Evolutionary conservation across 192 early-diverging fungal species (phyloP).

Genomic region (Coemansia sp.): DNA sequence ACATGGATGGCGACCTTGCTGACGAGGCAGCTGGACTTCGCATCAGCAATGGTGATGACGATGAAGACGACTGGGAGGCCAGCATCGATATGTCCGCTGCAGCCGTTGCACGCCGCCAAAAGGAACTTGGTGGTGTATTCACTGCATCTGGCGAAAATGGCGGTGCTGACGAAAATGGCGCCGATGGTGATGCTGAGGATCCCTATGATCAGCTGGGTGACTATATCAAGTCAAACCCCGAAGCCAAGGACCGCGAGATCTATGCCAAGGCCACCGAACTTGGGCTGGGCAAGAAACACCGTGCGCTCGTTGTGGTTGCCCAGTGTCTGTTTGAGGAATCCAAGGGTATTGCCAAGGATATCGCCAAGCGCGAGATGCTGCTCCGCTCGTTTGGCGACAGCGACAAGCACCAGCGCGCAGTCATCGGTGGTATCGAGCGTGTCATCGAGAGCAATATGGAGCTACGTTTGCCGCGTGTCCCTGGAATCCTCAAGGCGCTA

Average conservation of each 20-base stretch:
- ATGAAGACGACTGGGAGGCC: conserved; percentile 73
- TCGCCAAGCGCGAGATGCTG: conserved; percentile 69
- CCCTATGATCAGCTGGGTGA: conserved; percentile 79
- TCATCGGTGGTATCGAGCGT: conserved; percentile 90
- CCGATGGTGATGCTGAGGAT: conserved; percentile 51
- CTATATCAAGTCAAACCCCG: conserved; percentile 63
- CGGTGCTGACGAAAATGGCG: conserved; percentile 65
- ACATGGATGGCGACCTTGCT: conserved; percentile 68
- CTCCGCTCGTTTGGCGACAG: conserved; percentile 70
- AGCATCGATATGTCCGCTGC: conserved; percentile 73
- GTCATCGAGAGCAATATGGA: conserved; percentile 62
- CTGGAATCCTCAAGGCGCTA: conserved; percentile 81
- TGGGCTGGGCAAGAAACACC: conserved; percentile 70
- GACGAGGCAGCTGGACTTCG: conserved; percentile 67
- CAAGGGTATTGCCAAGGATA: conserved; percentile 61
- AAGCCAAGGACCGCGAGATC: conserved; percentile 70
- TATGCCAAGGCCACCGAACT: conserved; percentile 76
- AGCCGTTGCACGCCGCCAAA: conserved; percentile 74
- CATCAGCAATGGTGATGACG: conserved; percentile 43
- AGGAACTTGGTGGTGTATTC: conserved; percentile 59
- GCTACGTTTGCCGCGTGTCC: conserved; percentile 31
- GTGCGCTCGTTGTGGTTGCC: conserved; percentile 77
- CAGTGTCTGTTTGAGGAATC: conserved; percentile 75
- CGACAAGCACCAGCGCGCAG: conserved; percentile 83
- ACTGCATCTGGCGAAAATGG: conserved; percentile 53